Evolutionary conservation across 208 protist genomes (phyloP), one percentile per base, ranked within the genome.

Genomic region (Kentomonas sorsogonicus): DNA sequence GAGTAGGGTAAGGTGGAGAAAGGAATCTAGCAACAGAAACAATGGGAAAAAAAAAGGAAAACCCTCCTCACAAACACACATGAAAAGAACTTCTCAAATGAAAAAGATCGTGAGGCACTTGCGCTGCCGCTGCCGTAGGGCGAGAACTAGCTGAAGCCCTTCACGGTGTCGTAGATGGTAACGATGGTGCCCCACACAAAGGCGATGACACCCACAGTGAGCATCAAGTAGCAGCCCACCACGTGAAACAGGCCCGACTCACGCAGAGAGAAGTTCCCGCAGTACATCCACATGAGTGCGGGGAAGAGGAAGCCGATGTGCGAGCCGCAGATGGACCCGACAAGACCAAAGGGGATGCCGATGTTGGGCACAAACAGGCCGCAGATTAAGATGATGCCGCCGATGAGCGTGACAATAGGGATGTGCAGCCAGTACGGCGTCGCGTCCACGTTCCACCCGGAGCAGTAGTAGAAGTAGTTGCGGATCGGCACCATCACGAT

Each of bases 221-320:
- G 9, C 5, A 87, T 40, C n/a, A 66, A 52, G 45, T 77, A 78
- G 13, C 72, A 83, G 20, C 23, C 61, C 6, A 74, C 6, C 26
- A 53, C 79, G 52, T 83, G 38, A 23, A 52, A 74, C 18, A 61
- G 36, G 0, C 83, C 79, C 13, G 83, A 79, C 0, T 30, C 53
- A 50, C 61, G 26, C 45, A 69, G 31, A 0, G 70, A 73, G 71
- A 72, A 91, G 26, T 72, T 50, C 33, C 79, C 83, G 30, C 63
- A 69, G 66, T 86, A 83, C 68, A 91, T 67, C 46, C 59, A 80
- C n/a, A 91, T 82, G 13, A 74, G 41, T 31, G 80, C 77, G 3
- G 84, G 84, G 51, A 85, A 84, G 4, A 89, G 56, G 63, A 89
- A 93, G 33, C 62, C 70, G 2, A 87, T 62, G 61, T 77, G 81